Evolutionary conservation across 2,329 filamentous ascomycete species (phyloP).

Genomic region (Sporothrix pallida): DNA sequence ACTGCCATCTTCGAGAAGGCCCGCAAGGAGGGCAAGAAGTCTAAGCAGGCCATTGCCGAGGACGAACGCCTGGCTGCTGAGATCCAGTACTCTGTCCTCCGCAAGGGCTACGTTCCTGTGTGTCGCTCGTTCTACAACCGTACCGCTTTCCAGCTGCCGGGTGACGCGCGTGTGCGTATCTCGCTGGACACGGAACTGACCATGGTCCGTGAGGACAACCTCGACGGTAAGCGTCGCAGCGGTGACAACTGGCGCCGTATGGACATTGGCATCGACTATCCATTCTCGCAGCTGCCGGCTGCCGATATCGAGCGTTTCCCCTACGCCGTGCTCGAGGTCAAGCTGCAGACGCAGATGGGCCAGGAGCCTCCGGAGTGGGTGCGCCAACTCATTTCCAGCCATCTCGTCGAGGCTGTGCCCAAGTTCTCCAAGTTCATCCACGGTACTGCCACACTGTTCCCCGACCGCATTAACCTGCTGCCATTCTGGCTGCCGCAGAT

Average conservation of each 20-base stretch:
- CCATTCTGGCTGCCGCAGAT: conserved; percentile 99
- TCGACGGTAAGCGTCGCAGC: conserved; percentile 76
- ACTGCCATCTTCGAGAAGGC: conserved; percentile 95
- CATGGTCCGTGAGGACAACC: conserved; percentile 93
- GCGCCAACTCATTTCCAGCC: conserved; percentile 86
- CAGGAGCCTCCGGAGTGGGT: conserved; percentile 98
- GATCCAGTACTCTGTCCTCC: conserved; percentile 90
- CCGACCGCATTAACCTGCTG: conserved; percentile 82
- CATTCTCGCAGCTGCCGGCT: conserved; percentile 84
- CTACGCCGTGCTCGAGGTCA: conserved; percentile 95
- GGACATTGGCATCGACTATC: conserved; percentile 96
- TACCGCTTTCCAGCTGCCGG: conserved; percentile 95
- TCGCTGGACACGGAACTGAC: conserved; percentile 95
- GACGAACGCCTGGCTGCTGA: conserved; percentile 89
- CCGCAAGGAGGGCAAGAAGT: conserved; percentile 92
- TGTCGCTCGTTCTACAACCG: conserved; percentile 98
- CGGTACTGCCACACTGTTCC: conserved; percentile 86
- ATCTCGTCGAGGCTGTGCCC: conserved; percentile 96
- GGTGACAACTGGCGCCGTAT: conserved; percentile 95
- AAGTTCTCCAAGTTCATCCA: conserved; percentile 99
- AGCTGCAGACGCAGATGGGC: conserved; percentile 93
- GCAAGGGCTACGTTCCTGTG: conserved; percentile 84
- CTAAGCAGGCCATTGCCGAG: conserved; percentile 86
- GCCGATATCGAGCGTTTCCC: conserved; percentile 91
- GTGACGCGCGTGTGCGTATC: conserved; percentile 93